Percentiles rank a stretch among this genome's conserved stretches.
These are phyloP conservation scores for Coniochaeta prunicola DNA, from an alignment of 2,329 filamentous ascomycete species.

Conservation along the genomic window DNA sequence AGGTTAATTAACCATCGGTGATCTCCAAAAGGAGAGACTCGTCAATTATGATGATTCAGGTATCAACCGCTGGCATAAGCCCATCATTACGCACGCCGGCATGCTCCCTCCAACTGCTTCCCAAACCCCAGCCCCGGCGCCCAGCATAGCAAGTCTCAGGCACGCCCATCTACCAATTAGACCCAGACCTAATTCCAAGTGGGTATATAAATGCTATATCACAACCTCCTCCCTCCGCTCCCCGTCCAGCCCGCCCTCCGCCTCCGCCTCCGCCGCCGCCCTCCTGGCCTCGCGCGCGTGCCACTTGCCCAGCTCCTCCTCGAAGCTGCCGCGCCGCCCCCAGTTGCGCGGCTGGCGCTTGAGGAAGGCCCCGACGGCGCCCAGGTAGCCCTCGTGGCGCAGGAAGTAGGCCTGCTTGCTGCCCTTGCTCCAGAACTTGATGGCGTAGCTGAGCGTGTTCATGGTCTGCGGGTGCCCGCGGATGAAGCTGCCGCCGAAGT, in stretches of 20 bases:
- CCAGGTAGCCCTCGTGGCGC: constrained; percentile 91
- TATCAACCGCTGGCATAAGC: neutral
- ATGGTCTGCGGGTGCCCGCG: constrained; percentile 95
- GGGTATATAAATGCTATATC: neutral
- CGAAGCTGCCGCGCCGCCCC: constrained; percentile 76
- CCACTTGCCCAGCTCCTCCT: constrained; percentile 30
- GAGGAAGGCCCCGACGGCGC: constrained; percentile 87
- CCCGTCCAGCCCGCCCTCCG: no score
- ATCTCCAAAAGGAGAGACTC: neutral
- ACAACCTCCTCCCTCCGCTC: neutral
- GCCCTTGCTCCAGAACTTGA: constrained; percentile 92
- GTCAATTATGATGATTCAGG: neutral
- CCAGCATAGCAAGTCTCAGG: neutral
- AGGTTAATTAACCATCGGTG: neutral
- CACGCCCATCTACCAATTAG: neutral
- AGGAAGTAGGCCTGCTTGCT: constrained; percentile 94
- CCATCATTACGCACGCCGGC: neutral
- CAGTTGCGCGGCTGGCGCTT: constrained; percentile 87
- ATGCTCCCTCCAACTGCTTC: neutral
- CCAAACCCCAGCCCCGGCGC: neutral
- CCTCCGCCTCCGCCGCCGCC: constrained; percentile 8
- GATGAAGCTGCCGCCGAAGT: constrained; percentile 97
- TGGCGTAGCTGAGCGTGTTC: constrained; percentile 93
- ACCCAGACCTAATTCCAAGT: neutral
- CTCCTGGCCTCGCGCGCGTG: constrained; percentile 20